These are phyloP conservation scores for Russula lepida DNA, from an alignment of 768 basidiomycete species.

Conservation along the genomic window DNA sequence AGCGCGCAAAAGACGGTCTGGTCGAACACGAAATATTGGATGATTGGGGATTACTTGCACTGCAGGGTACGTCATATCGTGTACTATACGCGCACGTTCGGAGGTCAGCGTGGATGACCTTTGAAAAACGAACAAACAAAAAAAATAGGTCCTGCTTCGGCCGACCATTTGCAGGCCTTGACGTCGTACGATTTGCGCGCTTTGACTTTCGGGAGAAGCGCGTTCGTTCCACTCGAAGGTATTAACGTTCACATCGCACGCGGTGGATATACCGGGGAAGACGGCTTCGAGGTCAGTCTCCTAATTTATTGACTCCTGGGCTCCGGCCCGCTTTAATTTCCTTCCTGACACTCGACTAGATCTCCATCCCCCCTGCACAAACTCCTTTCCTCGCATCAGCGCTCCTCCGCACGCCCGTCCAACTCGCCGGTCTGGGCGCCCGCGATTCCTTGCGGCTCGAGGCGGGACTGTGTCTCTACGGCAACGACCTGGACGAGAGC, in stretches of 20 bases:
- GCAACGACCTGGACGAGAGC: slow-evolving; percentile 83
- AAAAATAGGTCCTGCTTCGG: slow-evolving; percentile 69
- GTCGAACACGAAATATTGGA: slow-evolving; percentile 80
- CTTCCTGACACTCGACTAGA: slow-evolving; percentile 35
- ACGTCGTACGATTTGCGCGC: slow-evolving; percentile 65
- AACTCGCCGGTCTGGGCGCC: slow-evolving; percentile 84
- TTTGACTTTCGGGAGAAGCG: slow-evolving; percentile 79
- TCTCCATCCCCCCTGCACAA: slow-evolving; percentile 77
- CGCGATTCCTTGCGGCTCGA: slow-evolving; percentile 92
- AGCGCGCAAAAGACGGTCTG: slow-evolving; percentile 39
- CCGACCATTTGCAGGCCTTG: slow-evolving; percentile 65
- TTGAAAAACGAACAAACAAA: neutral
- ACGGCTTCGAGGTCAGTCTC: slow-evolving; percentile 83
- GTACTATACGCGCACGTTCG: neutral
- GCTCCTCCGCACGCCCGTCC: slow-evolving; percentile 57
- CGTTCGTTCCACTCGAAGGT: slow-evolving; percentile 70
- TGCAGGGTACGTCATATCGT: slow-evolving; percentile 63
- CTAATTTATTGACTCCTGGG: neutral
- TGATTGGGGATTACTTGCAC: slow-evolving; percentile 78
- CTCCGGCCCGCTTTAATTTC: neutral
- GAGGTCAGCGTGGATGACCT: neutral
- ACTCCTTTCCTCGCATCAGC: slow-evolving; percentile 61
- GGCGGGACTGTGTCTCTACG: slow-evolving; percentile 95
- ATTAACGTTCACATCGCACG: slow-evolving; percentile 82
- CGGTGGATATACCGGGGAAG: slow-evolving; percentile 97